A percentile compares a stretch with the other conserved stretches of the same genome.
Evolutionary conservation across 2,329 filamentous ascomycete species (phyloP).

Genomic region (Nannizzia gypsea): DNA sequence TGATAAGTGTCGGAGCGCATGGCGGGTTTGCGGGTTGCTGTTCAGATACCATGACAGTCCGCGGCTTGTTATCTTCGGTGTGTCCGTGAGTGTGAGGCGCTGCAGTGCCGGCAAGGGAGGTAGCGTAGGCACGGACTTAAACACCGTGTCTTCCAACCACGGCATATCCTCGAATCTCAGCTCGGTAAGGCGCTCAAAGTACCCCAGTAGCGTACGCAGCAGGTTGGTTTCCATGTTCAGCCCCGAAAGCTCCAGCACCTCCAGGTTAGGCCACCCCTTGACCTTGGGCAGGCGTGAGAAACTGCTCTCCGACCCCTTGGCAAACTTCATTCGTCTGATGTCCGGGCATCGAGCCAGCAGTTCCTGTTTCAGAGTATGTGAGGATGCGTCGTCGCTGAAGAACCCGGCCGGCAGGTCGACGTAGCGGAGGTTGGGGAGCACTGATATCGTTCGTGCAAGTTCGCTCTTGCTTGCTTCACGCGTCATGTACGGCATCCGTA

Average conservation of each 20-base stretch:
- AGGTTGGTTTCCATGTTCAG: conserved; percentile 28
- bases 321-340: conserved; percentile 81
- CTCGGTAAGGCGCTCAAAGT: conserved; percentile 56
- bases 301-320: conserved; percentile 62
- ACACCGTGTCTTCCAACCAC: conserved; percentile 65
- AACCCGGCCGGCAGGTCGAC: conserved; percentile 84
- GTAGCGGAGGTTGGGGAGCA: conserved; percentile 73
- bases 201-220: conserved; percentile 58
- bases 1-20: conserved; percentile 54
- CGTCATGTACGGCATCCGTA: conserved; percentile 92
- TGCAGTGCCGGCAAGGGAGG: conserved; percentile 64
- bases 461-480: conserved; percentile 75
- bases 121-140: conserved; percentile 53
- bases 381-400: conserved; percentile 67
- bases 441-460: conserved; percentile 72
- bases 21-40: conserved; percentile 45
- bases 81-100: conserved; percentile 60
- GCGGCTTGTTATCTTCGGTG: conserved; percentile 56
- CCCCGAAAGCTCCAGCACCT: conserved; percentile 30
- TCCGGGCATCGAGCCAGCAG: conserved; percentile 72
- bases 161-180: conserved; percentile 60
- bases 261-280: conserved; percentile 32
- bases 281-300: conserved; percentile 57
- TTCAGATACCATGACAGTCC: conserved; percentile 61
- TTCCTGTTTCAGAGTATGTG: conserved; percentile 66